Evolutionary conservation across 2,329 filamentous ascomycete genomes (phyloP).

Genomic region (Pseudogymnoascus sp.): DNA sequence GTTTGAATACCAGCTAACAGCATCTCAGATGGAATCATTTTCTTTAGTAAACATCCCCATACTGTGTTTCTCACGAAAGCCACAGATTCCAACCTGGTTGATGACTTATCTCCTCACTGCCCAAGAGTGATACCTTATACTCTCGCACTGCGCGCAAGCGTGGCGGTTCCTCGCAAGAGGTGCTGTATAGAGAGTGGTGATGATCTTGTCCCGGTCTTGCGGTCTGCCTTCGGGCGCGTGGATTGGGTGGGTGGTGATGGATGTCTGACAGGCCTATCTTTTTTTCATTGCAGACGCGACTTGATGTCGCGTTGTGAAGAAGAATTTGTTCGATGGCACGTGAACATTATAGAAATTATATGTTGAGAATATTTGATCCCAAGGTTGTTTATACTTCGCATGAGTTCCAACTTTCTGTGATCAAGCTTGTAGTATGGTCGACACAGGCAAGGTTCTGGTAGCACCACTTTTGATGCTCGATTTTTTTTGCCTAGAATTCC

Average conservation of each 20-base stretch:
- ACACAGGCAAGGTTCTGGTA: neutral
- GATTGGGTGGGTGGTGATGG: slow-evolving; percentile 75
- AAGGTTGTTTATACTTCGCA: too few species aligned
- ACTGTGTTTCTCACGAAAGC: slow-evolving; percentile 90
- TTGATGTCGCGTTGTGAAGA: slow-evolving; percentile 44
- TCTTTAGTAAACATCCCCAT: slow-evolving; percentile 91
- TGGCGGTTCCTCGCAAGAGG: slow-evolving; percentile 39
- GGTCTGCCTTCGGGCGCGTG: slow-evolving; percentile 71
- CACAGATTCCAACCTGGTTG: slow-evolving; percentile 92
- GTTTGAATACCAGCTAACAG: slow-evolving; percentile 19
- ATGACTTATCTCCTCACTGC: slow-evolving; percentile 83
- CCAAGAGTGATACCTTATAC: slow-evolving; percentile 75
- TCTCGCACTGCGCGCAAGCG: slow-evolving; percentile 56
- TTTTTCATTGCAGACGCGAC: slow-evolving; percentile 51
- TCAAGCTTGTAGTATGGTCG: neutral
- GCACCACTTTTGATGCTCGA: neutral
- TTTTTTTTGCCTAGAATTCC: neutral
- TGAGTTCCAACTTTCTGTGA: neutral
- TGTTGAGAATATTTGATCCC: neutral
- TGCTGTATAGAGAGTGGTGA: slow-evolving; percentile 82
- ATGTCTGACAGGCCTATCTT: slow-evolving; percentile 72
- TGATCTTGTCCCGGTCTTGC: slow-evolving; percentile 77
- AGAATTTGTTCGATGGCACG: slow-evolving; percentile 30
- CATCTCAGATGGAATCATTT: slow-evolving; percentile 65
- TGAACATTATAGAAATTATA: neutral